phyloP scores from a whole-genome alignment of 2,329 filamentous ascomycete species.

The Calycina marina region DNA sequence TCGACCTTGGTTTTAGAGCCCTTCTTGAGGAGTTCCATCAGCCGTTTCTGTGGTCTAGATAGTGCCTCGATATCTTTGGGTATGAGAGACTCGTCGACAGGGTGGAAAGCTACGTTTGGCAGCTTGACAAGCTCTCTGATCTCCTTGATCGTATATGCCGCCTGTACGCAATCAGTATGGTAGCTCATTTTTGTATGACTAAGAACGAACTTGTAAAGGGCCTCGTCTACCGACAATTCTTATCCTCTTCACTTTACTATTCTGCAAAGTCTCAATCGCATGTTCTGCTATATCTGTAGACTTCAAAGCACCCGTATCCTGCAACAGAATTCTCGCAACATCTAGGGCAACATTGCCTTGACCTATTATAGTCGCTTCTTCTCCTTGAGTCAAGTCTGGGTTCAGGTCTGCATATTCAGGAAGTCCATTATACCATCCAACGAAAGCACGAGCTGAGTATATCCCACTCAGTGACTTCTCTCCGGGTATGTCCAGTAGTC shows the following conservation, averaged over 20 bases:
- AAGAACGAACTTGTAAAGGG: conserved; percentile 58
- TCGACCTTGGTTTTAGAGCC: conserved; percentile 39
- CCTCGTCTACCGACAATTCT: conserved; percentile 81
- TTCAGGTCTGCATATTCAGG: conserved; percentile 62
- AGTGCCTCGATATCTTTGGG: conserved; percentile 54
- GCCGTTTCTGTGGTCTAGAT: conserved; percentile 58
- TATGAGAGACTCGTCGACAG: conserved; percentile 50
- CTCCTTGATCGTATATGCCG: conserved; percentile 92
- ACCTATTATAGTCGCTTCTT: conserved; percentile 78
- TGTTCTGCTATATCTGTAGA: conserved; percentile 83
- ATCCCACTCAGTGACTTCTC: conserved; percentile 61
- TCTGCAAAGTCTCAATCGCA: conserved; percentile 58
- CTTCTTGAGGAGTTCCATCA: conserved; percentile 70
- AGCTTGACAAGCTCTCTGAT: conserved; percentile 75
- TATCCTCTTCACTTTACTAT: conserved; percentile 63
- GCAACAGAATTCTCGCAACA: conserved; percentile 75
- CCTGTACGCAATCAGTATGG: conserved; percentile 31
- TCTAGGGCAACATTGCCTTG: conserved; percentile 96
- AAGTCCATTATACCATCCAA: conserved; percentile 96
- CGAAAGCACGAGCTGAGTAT: conserved; percentile 81
- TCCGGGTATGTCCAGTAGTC: conserved; percentile 62
- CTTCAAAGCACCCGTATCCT: conserved; percentile 55
- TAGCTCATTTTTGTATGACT: background rate
- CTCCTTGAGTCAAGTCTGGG: conserved; percentile 60
- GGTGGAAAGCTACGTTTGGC: conserved; percentile 53